Percentiles rank a stretch among this genome's conserved stretches.
phyloP scores from a whole-genome alignment of 139 green algal genomes.

The Haematococcus sp. region DNA sequence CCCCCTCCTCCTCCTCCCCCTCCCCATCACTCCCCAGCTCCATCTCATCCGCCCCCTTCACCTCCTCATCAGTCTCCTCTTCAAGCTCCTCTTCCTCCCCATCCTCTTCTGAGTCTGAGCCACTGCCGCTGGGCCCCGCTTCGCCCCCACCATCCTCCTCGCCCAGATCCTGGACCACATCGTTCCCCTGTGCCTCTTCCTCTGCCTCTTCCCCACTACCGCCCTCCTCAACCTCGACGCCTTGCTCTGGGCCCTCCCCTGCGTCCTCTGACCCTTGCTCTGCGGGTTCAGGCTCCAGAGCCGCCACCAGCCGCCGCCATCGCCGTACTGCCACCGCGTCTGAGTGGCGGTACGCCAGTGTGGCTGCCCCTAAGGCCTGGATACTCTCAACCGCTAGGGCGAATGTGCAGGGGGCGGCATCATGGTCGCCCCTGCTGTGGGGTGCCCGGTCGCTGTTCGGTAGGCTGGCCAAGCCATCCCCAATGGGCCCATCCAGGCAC shows the following conservation, averaged over 20 bases:
- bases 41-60: background rate
- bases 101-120: too few species aligned
- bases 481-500: slow-evolving; percentile 6
- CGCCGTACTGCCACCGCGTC: background rate
- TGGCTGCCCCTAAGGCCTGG: background rate
- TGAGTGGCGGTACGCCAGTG: background rate
- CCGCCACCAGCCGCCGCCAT: slow-evolving; percentile 2
- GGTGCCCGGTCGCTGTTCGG: background rate
- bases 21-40: background rate
- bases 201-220: background rate
- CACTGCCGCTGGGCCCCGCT: too few species aligned
- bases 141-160: too few species aligned
- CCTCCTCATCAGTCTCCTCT: too few species aligned
- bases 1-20: background rate
- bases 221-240: background rate
- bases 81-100: too few species aligned
- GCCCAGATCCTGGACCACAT: background rate
- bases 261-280: background rate
- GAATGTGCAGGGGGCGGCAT: background rate
- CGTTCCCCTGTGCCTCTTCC: background rate
- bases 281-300: background rate
- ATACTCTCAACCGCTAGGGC: too few species aligned
- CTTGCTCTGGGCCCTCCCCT: too few species aligned
- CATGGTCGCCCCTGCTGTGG: background rate
- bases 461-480: background rate